Base-by-base conservation (phyloP, 2,329 filamentous ascomycete species). In the Penicillium sp. region DNA sequence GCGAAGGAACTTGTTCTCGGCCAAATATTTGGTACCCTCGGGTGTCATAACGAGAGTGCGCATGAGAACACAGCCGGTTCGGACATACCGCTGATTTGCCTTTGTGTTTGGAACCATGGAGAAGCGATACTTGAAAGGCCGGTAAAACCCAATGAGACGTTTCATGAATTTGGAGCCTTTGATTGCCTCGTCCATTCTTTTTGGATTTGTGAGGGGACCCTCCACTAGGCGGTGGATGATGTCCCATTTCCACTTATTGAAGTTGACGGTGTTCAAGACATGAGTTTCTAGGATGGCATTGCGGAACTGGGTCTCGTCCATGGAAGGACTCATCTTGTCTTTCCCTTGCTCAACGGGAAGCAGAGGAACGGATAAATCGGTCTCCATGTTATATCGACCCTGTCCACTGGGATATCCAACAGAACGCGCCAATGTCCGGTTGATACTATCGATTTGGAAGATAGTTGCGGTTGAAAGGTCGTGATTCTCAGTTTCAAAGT, bases 361-460 rank as follows among this genome's bases (percentile, higher is more conserved):
- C 46, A 76, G 49, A 60, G 71, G 66, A 3, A 72, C 75, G 13
- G 75, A 76, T 42, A 78, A 75, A 53, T 81, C 79, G 32, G 76
- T 74, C 44, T 74, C 72, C 58, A 75, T 70, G 37, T 69, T 72
- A 46, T 77, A 75, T 54, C 72, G 70, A 51, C 75, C 76, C 4
- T 72, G 63, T 29, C 68, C 68, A 48, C 69, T 68, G 31, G 72
- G 64, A 37, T 74, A 66, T n/a, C 77, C 76, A 6, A 85, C 83
- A 46, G 90, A 95, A 54, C 91, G 84, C 68, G 95, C 95, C 15
- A 99, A 77, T 0, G 92, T 97, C 59, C 91, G 86, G 71, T 93
- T 99, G 62, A 99, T 91, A 69, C 93, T 97, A 75, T 96, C 96
- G 51, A 99, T 96, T 70, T 97, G 94, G 67, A 97, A 99, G 13